Percentiles rank a stretch among this genome's conserved stretches.
Evolutionary conservation across 2,329 filamentous ascomycete species (phyloP).

Genomic region (Pseudomassariella vexata): DNA sequence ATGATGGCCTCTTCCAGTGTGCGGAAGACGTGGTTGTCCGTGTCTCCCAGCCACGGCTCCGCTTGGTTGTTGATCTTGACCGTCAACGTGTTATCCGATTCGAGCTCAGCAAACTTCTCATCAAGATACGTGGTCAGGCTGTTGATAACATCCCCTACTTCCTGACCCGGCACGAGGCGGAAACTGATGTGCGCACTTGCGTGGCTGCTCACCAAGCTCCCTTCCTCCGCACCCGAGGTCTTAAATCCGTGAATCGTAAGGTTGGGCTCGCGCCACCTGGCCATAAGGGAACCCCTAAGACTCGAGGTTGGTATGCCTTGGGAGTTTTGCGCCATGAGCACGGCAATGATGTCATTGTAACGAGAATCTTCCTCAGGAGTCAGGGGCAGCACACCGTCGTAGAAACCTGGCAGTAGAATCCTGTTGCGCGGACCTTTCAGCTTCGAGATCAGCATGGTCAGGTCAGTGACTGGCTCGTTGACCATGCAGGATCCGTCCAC

Average conservation of each 20-base stretch:
- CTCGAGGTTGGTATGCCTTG: constrained; percentile 52
- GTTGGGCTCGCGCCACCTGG: constrained; percentile 91
- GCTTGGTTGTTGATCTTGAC: constrained; percentile 89
- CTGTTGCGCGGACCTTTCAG: constrained; percentile 76
- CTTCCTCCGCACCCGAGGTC: constrained; percentile 85
- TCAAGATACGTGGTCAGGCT: constrained; percentile 63
- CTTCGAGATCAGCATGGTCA: constrained; percentile 75
- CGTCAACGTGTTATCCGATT: constrained; percentile 73
- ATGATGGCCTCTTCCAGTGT: constrained; percentile 82
- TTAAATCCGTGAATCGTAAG: constrained; percentile 91
- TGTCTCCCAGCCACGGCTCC: constrained; percentile 93
- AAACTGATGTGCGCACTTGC: constrained; percentile 86
- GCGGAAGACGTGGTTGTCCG: constrained; percentile 82
- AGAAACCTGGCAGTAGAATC: constrained; percentile 82
- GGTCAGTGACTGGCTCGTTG: constrained; percentile 86
- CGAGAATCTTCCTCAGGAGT: constrained; percentile 70
- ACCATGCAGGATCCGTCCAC: constrained; percentile 91
- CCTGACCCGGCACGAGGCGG: constrained; percentile 88
- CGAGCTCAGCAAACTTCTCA: constrained; percentile 65
- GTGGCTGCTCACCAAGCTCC: constrained; percentile 83
- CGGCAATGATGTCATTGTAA: constrained; percentile 77
- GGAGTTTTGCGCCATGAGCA: constrained; percentile 68
- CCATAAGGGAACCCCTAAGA: constrained; percentile 83
- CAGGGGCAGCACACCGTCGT: constrained; percentile 74
- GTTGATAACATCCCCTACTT: constrained; percentile 69